phyloP scores from a whole-genome alignment of 306 rosid species.

The Parietaria judaica region DNA sequence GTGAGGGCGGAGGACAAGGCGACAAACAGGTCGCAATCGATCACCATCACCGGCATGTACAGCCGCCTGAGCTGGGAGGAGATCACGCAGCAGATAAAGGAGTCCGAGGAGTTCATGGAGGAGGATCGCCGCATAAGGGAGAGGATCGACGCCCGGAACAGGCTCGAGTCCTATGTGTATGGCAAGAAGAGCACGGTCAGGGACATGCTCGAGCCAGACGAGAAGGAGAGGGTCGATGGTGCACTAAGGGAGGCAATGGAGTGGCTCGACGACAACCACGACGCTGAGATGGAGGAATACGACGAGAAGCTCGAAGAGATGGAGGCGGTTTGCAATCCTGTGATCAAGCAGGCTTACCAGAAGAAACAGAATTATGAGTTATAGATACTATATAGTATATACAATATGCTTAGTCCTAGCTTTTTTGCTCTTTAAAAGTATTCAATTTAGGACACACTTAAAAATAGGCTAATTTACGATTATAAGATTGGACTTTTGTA shows the following conservation, averaged over 20 bases:
- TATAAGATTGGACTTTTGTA: no score
- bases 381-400: slow-evolving; percentile 19
- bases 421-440: no score
- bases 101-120: slow-evolving; percentile 50
- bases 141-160: slow-evolving; percentile 38
- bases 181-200: slow-evolving; percentile 35
- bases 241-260: slow-evolving; percentile 30
- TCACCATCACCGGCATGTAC: slow-evolving; percentile 46
- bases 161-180: slow-evolving; percentile 41
- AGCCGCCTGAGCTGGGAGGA: slow-evolving; percentile 53
- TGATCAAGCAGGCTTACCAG: slow-evolving; percentile 27
- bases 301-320: slow-evolving; percentile 41
- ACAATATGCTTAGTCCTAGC: no score
- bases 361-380: slow-evolving; percentile 32
- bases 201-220: slow-evolving; percentile 42
- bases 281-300: slow-evolving; percentile 30
- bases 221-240: slow-evolving; percentile 37
- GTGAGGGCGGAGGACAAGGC: slow-evolving; percentile 57
- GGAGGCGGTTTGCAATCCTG: slow-evolving; percentile 32
- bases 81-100: slow-evolving; percentile 44
- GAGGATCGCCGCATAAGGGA: slow-evolving; percentile 45
- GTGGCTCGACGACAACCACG: slow-evolving; percentile 36
- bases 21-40: slow-evolving; percentile 34
- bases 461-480: no score
- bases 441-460: no score